Base-by-base conservation (phyloP, 805 yeast species). In the Debaryomyces tyrocola region DNA sequence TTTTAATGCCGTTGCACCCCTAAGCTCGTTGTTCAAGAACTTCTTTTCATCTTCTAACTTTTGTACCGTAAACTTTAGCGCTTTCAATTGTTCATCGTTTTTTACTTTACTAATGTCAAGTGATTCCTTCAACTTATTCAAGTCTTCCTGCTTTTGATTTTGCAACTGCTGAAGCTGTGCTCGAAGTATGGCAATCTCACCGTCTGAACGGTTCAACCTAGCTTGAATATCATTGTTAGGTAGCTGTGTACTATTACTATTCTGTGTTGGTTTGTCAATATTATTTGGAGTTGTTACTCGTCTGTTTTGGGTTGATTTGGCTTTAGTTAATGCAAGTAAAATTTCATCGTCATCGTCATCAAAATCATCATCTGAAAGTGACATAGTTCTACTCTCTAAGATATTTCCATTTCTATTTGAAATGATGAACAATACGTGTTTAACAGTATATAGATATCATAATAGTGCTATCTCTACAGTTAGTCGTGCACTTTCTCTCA, bases 101-200 rank as follows among this genome's bases (percentile, higher is more conserved):
- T 52, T 44, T 27, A 48, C 48, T 37, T 58, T 57, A 6, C 52
- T 39, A 10, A 33, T 37, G 5, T 52, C 55, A 28, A 51, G 53
- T 4, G 55, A 37, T 20, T 60, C 58, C 21, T 48, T 50, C 20
- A 72, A 48, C 14, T 56, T 41, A 33, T 47, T 47, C 20, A 68
- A 56, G 51, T 79, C 83, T 1, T 62, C 63, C 5, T 67, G 67
- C 36, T 67, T 67, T 41, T 67, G 71, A 20, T 58, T 58, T 42
- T 77, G 78, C 3, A 79, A 50, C 36, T 77, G 74, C 17, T 75
- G 66, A 17, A 87, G 66, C 54, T 83, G 88, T 8, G 84, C 80
- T 45, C 95, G 71, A 14, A 91, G 70, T 31, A 90, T 83, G 11
- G 94, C 83, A 33, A 87, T 83, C 58, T 91, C 96, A 2, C 97